Conservation (phyloP, 345 rosid species). For the thale cress (Arabidopsis thaliana) region TAIR10.1 NC_003074.8:3697501-3698000, state of each 20-base stretch:
- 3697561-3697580: too few relatives aligned
- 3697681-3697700: not conserved
- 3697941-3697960: slow-evolving; percentile 42
- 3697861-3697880: not conserved
- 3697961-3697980: slow-evolving; percentile 44
- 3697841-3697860: not conserved
- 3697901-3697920: slow-evolving; percentile 20
- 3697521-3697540: too few relatives aligned
- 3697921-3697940: slow-evolving; percentile 34
- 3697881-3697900: slow-evolving; percentile 3
- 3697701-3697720: not conserved
- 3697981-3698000: slow-evolving; percentile 4
- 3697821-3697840: not conserved
- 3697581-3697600: too few relatives aligned
- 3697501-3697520: not conserved
- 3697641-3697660: too few relatives aligned
- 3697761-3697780: not conserved
- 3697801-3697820: not conserved
- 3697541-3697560: too few relatives aligned
- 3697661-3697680: too few relatives aligned
- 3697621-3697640: too few relatives aligned
- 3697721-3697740: not conserved
- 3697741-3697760: slow-evolving; percentile 13
- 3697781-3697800: slow-evolving; percentile 6
- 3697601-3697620: not conserved